Base-by-base conservation (phyloP, 306 rosid genomes). In the Hylodesmum podocarpum region DNA sequence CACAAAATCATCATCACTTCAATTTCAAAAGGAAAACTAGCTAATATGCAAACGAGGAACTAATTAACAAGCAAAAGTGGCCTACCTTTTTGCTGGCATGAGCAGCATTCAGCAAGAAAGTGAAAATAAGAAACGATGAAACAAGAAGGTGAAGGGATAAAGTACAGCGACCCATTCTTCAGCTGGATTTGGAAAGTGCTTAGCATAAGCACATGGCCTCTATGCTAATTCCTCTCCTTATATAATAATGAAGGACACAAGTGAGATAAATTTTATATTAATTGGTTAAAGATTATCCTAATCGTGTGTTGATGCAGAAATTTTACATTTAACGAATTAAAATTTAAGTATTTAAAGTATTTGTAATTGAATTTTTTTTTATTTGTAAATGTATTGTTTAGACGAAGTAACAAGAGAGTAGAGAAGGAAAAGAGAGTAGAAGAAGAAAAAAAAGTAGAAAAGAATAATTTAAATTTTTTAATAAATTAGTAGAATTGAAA, bases 21-120 rank as follows among this genome's bases (percentile, higher is more conserved):
- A 55, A 25, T 41, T 40, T 11, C 58, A 27, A 73, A 27, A 12
- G n/a, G 18, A 58, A 36, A 58, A 28, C 21, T 19, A 24, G 37
- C 15, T 33, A 58, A 49, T 4, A 63, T 3, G 13, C 36, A 73
- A 57, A 57, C 14, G 28, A 31, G 40, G 2, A 53, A 50, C 8
- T n/a, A 59, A 59, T 59, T 9, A 53, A 43, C 24, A 71, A 31
- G 63, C 1, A 27, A 40, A 59, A 46, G 0, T 34, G 64, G 24
- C 6, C 8, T 51, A 62, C 81, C 85, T 76, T 53, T 76, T 76
- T 82, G 73, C 16, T 82, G 65, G 75, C 82, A 51, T 76, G 39
- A 13, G 64, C 82, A 63, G 24, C 7, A 49, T 25, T 76, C 14
- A 70, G 36, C 11, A 33, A 33, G 4, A 49, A 63, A 51, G 69